phyloP scores from a whole-genome alignment of 805 yeast genomes.

The Suhomyces canberraensis region DNA sequence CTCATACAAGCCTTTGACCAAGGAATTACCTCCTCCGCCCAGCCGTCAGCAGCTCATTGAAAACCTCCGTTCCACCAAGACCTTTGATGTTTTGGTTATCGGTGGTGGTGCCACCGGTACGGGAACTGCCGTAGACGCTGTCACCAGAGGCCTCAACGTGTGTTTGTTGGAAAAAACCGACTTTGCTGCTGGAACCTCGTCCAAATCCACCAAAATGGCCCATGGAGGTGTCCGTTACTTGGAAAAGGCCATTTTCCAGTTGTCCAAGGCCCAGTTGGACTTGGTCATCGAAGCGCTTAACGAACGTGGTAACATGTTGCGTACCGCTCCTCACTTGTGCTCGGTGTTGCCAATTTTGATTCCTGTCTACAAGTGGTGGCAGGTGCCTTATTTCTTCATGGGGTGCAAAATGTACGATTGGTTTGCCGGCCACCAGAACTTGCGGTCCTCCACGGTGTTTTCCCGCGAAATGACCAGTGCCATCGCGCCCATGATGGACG shows the following conservation, averaged over 20 bases:
- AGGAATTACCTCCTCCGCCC: slow-evolving; percentile 50
- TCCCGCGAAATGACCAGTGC: slow-evolving; percentile 63
- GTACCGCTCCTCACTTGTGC: slow-evolving; percentile 90
- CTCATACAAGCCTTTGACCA: slow-evolving; percentile 44
- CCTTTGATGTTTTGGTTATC: slow-evolving; percentile 77
- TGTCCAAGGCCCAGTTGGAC: slow-evolving; percentile 85
- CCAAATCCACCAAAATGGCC: slow-evolving; percentile 93
- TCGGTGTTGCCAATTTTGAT: slow-evolving; percentile 87
- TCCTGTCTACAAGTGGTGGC: slow-evolving; percentile 97
- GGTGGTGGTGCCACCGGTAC: slow-evolving; percentile 98
- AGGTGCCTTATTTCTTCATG: slow-evolving; percentile 85
- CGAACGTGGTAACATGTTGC: slow-evolving; percentile 80
- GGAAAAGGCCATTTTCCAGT: slow-evolving; percentile 91
- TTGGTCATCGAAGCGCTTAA: slow-evolving; percentile 85
- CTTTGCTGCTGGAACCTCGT: slow-evolving; percentile 89
- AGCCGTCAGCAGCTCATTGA: slow-evolving; percentile 51
- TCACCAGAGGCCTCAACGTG: slow-evolving; percentile 85
- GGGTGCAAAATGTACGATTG: slow-evolving; percentile 92
- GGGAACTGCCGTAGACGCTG: slow-evolving; percentile 90
- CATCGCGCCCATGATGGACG: slow-evolving; percentile 83
- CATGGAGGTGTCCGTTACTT: slow-evolving; percentile 96
- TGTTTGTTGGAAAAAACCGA: slow-evolving; percentile 84
- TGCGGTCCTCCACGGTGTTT: slow-evolving; percentile 72
- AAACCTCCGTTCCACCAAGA: slow-evolving; percentile 40
- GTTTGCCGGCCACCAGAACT: slow-evolving; percentile 86